Evolutionary conservation across 1,284 basidiomycete species (phyloP), one percentile per base, ranked within the genome.

Genomic region (Melampsora larici-populina): DNA sequence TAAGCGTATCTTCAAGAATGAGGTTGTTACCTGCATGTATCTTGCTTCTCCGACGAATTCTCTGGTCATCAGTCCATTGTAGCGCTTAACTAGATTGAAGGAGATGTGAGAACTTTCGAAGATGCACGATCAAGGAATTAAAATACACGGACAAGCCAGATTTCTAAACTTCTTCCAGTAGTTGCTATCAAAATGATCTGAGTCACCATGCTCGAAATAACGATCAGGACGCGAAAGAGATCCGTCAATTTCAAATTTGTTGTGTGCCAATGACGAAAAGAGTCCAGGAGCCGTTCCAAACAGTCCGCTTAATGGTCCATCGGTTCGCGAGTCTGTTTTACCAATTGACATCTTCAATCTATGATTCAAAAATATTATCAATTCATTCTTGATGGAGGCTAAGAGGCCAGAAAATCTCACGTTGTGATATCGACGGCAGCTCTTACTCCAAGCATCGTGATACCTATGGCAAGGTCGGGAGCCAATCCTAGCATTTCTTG

Each of bases 171-270:
- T 58, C 33, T 31, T 49, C 69, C 48, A 78, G 63, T 24, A 71
- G 74, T 64, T 64, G 11, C 63, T 64, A 33, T 64, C 33, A 31
- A 40, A 64, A 21, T 64, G 29, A 64, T 24, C 8, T 58, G 55
- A 24, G 21, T 58, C 55, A 9, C 55, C 55, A 58, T 58, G n/a
- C 31, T n/a, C 78, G n/a, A 78, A 49, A 58, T 36, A 60, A 11
- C 40, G 40, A 55, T 78, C 78, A 26, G 21, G 33, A 24, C 74
- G 26, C 6, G 78, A 67, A 24, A 78, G 51, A 21, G 78, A 78
- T 24, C 63, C 48, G 43, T 78, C 78, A 26, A 78, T 78, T 40
- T 78, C 78, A 62, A 78, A 78, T 29, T 72, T 67, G 69, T 78
- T 40, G 33, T 78, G 78, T 26, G 78, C 78, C 11, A 24, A n/a